Conservation (phyloP, 768 basidiomycete species). For the Ephemerocybe angulata region DNA sequence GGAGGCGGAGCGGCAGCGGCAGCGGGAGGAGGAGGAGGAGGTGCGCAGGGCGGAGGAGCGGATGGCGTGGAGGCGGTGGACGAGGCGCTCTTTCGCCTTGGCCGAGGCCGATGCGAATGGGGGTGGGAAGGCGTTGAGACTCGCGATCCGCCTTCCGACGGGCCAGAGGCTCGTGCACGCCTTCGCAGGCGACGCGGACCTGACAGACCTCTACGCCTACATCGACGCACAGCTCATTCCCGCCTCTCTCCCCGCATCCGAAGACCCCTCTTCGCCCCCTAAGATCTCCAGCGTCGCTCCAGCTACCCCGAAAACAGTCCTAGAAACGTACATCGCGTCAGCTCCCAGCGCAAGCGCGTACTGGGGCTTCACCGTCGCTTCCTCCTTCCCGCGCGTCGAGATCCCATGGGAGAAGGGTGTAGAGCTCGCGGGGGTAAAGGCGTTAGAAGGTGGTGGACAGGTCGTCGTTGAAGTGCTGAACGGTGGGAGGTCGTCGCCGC, state of each 20-base stretch:
- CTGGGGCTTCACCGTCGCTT: slow-evolving; percentile 71
- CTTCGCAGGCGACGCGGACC: slow-evolving; percentile 46
- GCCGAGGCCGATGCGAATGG: slow-evolving; percentile 14
- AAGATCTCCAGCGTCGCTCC: slow-evolving; percentile 20
- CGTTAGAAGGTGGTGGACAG: slow-evolving; percentile 56
- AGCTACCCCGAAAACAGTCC: slow-evolving; percentile 33
- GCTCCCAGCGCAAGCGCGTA: slow-evolving; percentile 36
- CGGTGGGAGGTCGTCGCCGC: slow-evolving; percentile 11
- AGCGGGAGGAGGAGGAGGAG: slow-evolving; percentile 23
- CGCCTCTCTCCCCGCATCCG: slow-evolving; percentile 27
- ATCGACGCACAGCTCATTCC: slow-evolving; percentile 64
- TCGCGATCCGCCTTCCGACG: slow-evolving; percentile 54
- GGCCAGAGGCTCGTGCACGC: slow-evolving; percentile 56
- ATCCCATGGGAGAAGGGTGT: slow-evolving; percentile 45
- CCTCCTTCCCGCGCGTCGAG: slow-evolving; percentile 67
- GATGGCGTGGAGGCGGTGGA: slow-evolving; percentile 60
- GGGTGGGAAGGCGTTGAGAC: slow-evolving; percentile 30
- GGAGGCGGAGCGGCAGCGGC: slow-evolving; percentile 23
- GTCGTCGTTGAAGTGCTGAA: slow-evolving; percentile 55
- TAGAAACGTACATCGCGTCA: slow-evolving; percentile 26
- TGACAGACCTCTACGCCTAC: slow-evolving; percentile 69
- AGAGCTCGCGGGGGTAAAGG: slow-evolving; percentile 43
- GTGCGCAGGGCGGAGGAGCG: slow-evolving; percentile 31
- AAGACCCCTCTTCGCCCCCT: slow-evolving; percentile 43
- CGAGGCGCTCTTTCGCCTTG: slow-evolving; percentile 41